Percentiles rank a stretch among this genome's conserved stretches.
Evolutionary conservation across 352 stramenopile genomes (phyloP).

Genomic region (Pythium brassicae): DNA sequence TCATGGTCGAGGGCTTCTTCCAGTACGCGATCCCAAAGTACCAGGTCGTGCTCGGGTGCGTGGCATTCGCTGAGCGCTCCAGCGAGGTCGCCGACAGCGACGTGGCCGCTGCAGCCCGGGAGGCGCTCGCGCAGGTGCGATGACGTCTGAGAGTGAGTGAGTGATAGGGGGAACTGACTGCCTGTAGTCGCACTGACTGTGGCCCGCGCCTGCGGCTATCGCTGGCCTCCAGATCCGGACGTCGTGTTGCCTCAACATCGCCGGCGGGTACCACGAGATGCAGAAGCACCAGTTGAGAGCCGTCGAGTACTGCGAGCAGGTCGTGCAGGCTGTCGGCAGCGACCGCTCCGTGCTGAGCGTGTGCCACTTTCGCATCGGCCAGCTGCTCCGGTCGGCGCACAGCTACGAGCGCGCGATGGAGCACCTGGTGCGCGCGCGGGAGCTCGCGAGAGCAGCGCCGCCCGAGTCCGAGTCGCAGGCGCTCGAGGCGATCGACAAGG

Average conservation of each 20-base stretch:
- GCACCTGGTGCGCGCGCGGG: slow-evolving; percentile 8
- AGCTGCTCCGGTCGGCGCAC: slow-evolving; percentile 43
- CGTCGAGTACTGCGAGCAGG: slow-evolving; percentile 39
- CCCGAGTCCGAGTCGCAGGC: background rate
- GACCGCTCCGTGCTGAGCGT: slow-evolving; percentile 13
- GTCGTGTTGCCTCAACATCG: slow-evolving; percentile 64
- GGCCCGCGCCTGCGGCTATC: background rate
- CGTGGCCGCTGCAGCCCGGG: background rate
- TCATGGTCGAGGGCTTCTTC: slow-evolving; percentile 63
- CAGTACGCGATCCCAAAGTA: slow-evolving; percentile 60
- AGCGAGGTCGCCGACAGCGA: slow-evolving; percentile 7
- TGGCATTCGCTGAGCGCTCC: slow-evolving; percentile 18
- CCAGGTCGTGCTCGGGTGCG: slow-evolving; percentile 30
- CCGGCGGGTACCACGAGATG: slow-evolving; percentile 55
- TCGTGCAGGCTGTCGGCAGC: slow-evolving; percentile 16
- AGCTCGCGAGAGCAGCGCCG: slow-evolving; percentile 10
- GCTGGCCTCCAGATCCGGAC: slow-evolving; percentile 22
- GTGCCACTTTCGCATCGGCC: slow-evolving; percentile 44
- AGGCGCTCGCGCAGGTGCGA: slow-evolving; percentile 4
- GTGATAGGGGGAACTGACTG: background rate
- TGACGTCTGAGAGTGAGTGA: background rate
- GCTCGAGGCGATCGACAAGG: slow-evolving; percentile 33
- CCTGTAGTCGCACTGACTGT: background rate
- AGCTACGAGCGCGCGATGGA: slow-evolving; percentile 45
- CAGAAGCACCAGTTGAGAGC: slow-evolving; percentile 38